Evolutionary conservation across 1,284 basidiomycete species (phyloP), one percentile per base, ranked within the genome.

Genomic region (Tilletia caries): DNA sequence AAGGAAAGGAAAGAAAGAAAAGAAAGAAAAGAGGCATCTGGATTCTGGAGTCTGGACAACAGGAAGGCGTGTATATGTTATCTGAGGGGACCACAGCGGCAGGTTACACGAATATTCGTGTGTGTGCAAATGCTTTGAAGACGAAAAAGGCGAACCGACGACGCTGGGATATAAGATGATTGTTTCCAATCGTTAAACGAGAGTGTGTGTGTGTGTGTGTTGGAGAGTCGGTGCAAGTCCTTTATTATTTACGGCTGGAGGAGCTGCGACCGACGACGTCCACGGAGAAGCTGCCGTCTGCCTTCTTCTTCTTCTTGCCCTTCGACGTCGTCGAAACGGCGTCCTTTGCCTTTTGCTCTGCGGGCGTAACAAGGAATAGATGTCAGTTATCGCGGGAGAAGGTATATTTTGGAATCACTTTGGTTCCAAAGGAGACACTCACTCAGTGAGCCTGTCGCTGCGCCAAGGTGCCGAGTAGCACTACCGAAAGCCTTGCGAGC

Each of bases 401-500:
- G n/a, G n/a, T n/a, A n/a, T n/a, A n/a, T n/a, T n/a, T n/a, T n/a
- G n/a, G n/a, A n/a, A n/a, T n/a, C n/a, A n/a, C n/a, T n/a, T n/a
- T n/a, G n/a, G n/a, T n/a, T n/a, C n/a, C n/a, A n/a, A n/a, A 29
- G 52, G 5, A 29, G 23, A 37, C 18, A 33, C 54, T 25, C n/a
- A 62, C 58, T 62, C 58, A 34, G 15, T 18, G 70, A 72, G 5
- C 80, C 80, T 58, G 71, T 79, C 13, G 79, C 79, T 64, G 76
- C 72, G 27, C 79, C 79, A 64, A 72, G 75, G 32, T 75, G 71
- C 6, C 76, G 70, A 25, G 73, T 77, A 3, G 78, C 76, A 41
- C 73, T 76, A 32, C 79, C 74, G 43, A 82, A 81, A 34, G 78
- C 77, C 68, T 75, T 75, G 2, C 81, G 71, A 5, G 81, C 81